Conservation (phyloP, 768 basidiomycete species). For the Russula foetens region DNA sequence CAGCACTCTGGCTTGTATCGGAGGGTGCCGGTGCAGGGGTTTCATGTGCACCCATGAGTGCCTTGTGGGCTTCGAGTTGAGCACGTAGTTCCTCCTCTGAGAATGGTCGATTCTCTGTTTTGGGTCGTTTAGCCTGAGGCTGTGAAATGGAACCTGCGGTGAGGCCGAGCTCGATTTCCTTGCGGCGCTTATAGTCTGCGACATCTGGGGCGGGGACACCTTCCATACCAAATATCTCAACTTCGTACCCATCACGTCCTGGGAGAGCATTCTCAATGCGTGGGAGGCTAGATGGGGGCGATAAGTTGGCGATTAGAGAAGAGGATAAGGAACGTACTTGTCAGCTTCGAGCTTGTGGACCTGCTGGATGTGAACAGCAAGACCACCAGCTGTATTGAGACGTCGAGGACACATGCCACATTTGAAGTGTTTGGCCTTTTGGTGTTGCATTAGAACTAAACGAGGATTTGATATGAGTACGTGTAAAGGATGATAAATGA, state of each 20-base stretch:
- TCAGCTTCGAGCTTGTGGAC: slow-evolving; percentile 99
- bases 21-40: slow-evolving; percentile 30
- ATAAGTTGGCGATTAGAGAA: slow-evolving; percentile 6
- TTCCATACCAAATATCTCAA: slow-evolving; percentile 99
- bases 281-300: slow-evolving; percentile 41
- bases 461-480: not conserved
- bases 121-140: slow-evolving; percentile 73
- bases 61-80: slow-evolving; percentile 84
- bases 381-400: slow-evolving; percentile 93
- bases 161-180: slow-evolving; percentile 89
- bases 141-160: slow-evolving; percentile 75
- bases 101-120: slow-evolving; percentile 67
- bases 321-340: slow-evolving; percentile 28
- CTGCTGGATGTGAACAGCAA: slow-evolving; percentile 97
- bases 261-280: slow-evolving; percentile 96
- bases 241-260: slow-evolving; percentile 94
- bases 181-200: slow-evolving; percentile 92
- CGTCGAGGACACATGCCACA: slow-evolving; percentile 93
- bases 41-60: slow-evolving; percentile 70
- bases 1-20: slow-evolving; percentile 42
- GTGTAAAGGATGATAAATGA: not conserved
- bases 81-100: slow-evolving; percentile 78
- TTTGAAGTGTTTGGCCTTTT: slow-evolving; percentile 99
- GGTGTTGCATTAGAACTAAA: slow-evolving; percentile 94
- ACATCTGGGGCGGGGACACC: slow-evolving; percentile 92